These are phyloP conservation scores for Penicillium sp. DNA, from an alignment of 2,329 filamentous ascomycete species.

Conservation along the genomic window DNA sequence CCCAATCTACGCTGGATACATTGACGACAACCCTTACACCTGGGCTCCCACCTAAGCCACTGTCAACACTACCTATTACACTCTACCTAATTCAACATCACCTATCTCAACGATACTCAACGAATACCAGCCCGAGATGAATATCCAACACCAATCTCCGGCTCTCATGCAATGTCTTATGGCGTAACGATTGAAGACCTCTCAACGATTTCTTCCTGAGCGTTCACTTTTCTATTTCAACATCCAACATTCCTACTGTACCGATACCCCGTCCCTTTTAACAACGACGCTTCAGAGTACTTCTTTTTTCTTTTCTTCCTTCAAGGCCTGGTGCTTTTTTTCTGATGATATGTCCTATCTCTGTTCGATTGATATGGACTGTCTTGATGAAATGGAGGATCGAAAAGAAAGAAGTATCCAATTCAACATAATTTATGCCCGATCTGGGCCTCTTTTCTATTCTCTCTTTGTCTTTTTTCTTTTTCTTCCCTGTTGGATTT, in stretches of 20 bases:
- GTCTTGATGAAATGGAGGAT: constrained; percentile 8
- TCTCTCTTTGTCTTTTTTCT: constrained; percentile 4
- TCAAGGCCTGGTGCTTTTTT: constrained; percentile 22
- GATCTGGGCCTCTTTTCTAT: constrained; percentile 2
- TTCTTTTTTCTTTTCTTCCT: constrained; percentile 15
- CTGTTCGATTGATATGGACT: constrained; percentile 10
- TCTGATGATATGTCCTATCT: constrained; percentile 7
- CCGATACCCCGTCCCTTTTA: constrained; percentile 38
- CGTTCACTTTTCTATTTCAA: constrained; percentile 39
- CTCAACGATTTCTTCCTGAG: constrained; percentile 44
- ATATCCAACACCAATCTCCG: constrained; percentile 25
- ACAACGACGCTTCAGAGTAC: constrained; percentile 24
- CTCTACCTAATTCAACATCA: constrained; percentile 38
- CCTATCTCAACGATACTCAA: constrained; percentile 38
- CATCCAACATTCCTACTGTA: constrained; percentile 31
- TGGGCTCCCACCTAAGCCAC: constrained; percentile 1
- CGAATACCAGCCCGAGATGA: constrained; percentile 21
- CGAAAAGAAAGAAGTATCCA: constrained; percentile 14
- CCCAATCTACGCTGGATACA: background rate
- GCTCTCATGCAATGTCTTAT: constrained; percentile 34
- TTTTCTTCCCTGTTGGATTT: constrained; percentile 1
- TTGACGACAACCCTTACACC: background rate
- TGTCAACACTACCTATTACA: constrained; percentile 21
- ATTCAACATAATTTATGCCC: constrained; percentile 25
- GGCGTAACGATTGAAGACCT: constrained; percentile 42